A percentile compares a stretch with the other conserved stretches of the same genome.
Conservation (phyloP, 2,329 filamentous ascomycete species). For the Penicillium freii region DNA sequence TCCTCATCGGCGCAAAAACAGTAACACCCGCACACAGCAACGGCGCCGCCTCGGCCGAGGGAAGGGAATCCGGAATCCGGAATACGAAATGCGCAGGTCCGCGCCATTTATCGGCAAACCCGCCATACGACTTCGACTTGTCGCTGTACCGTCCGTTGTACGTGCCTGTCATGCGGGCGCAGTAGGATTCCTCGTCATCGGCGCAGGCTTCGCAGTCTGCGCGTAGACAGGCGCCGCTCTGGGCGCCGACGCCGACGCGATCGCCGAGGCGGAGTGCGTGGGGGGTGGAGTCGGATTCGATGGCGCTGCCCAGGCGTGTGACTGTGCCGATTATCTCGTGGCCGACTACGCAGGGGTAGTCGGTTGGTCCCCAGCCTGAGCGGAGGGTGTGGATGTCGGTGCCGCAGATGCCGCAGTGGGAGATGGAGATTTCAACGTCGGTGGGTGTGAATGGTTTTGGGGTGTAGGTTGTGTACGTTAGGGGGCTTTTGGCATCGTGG, state of each 20-base stretch:
- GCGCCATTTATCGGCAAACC: constrained; percentile 57
- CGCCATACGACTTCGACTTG: constrained; percentile 47
- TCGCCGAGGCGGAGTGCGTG: constrained; percentile 57
- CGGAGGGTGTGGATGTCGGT: constrained; percentile 60
- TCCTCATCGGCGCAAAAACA: constrained; percentile 65
- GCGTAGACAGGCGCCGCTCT: constrained; percentile 54
- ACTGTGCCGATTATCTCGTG: constrained; percentile 65
- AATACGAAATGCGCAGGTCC: constrained; percentile 59
- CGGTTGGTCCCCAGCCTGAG: constrained; percentile 47
- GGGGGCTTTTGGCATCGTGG: constrained; percentile 32
- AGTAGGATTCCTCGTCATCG: constrained; percentile 42
- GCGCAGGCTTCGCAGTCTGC: constrained; percentile 44
- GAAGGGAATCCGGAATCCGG: constrained; percentile 53
- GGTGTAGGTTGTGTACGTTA: constrained; percentile 37
- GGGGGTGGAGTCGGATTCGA: constrained; percentile 21
- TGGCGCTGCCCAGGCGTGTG: constrained; percentile 52
- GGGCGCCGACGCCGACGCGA: constrained; percentile 63
- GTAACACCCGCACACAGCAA: constrained; percentile 79
- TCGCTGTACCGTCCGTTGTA: constrained; percentile 40
- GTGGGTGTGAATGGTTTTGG: constrained; percentile 53
- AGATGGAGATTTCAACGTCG: constrained; percentile 66
- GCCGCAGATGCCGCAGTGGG: constrained; percentile 66
- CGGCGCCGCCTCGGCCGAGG: constrained; percentile 58
- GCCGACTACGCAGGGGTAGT: constrained; percentile 55
- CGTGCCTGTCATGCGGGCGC: constrained; percentile 36